A percentile compares a stretch with the other conserved stretches of the same genome.
Evolutionary conservation across 2,329 filamentous ascomycete genomes (phyloP).

Genomic region (Fusarium equiseti): DNA sequence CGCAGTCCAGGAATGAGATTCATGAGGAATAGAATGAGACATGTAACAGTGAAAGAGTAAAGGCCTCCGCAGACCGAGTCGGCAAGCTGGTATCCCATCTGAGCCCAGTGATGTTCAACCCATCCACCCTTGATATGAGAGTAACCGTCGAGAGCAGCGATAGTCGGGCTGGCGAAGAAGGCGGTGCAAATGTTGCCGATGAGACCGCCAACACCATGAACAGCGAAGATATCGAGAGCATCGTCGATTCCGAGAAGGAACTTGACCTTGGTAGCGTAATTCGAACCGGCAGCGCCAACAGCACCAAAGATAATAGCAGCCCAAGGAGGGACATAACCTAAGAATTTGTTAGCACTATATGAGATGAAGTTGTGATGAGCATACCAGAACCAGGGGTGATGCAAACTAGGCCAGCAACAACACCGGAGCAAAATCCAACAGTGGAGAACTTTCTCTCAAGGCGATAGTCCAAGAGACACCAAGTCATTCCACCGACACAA

Average conservation of each 20-base stretch:
- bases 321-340: conserved; percentile 83
- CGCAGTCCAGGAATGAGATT: conserved; percentile 82
- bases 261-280: conserved; percentile 93
- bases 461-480: conserved; percentile 90
- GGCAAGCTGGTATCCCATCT: conserved; percentile 85
- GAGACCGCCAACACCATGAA: conserved; percentile 81
- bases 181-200: conserved; percentile 84
- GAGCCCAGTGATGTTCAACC: conserved; percentile 86
- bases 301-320: conserved; percentile 83
- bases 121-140: conserved; percentile 79
- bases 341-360: conserved; percentile 21
- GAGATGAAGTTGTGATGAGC: conserved; percentile 25
- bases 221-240: conserved; percentile 88
- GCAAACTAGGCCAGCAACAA: conserved; percentile 86
- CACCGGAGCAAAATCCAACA: conserved; percentile 91
- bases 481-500: conserved; percentile 86
- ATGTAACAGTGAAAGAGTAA: conserved; percentile 84
- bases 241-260: conserved; percentile 85
- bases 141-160: conserved; percentile 81
- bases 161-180: conserved; percentile 87
- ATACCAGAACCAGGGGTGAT: conserved; percentile 87
- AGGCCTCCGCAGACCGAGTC: conserved; percentile 80
- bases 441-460: conserved; percentile 93
- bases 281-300: conserved; percentile 81
- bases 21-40: conserved; percentile 82